phyloP scores from a whole-genome alignment of 2,329 filamentous ascomycete genomes.

The Xylariaceae sp. region DNA sequence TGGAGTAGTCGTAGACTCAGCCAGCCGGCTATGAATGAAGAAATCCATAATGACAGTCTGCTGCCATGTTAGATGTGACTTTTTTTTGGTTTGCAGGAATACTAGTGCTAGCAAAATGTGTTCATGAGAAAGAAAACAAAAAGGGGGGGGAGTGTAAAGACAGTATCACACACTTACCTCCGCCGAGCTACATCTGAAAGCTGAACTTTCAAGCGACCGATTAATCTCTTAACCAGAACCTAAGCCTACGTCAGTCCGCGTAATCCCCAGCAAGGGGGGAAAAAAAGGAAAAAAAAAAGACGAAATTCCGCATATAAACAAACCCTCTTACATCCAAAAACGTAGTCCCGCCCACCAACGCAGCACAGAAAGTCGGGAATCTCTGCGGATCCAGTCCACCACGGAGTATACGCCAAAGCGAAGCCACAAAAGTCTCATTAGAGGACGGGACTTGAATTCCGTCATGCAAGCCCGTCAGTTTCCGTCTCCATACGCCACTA shows the following conservation, averaged over 20 bases:
- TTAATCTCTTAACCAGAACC: slow-evolving; percentile 25
- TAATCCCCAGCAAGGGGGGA: not conserved
- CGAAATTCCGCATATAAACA: not conserved
- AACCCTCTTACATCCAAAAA: slow-evolving; percentile 48
- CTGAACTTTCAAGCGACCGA: slow-evolving; percentile 23
- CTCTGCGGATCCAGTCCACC: slow-evolving; percentile 49
- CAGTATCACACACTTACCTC: slow-evolving; percentile 30
- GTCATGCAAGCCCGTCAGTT: slow-evolving; percentile 28
- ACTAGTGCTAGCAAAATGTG: too few species aligned
- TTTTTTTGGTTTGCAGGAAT: not conserved
- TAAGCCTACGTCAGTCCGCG: slow-evolving; percentile 10
- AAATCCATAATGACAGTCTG: slow-evolving; percentile 52
- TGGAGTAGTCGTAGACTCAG: slow-evolving; percentile 53
- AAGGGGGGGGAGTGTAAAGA: not conserved
- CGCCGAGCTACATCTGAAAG: slow-evolving; percentile 24
- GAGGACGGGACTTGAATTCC: slow-evolving; percentile 23
- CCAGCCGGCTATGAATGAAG: slow-evolving; percentile 54
- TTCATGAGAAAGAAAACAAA: not conserved
- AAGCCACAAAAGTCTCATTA: slow-evolving; percentile 31
- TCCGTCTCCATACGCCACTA: slow-evolving; percentile 36
- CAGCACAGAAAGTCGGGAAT: slow-evolving; percentile 59
- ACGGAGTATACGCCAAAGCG: slow-evolving; percentile 39
- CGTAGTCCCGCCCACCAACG: slow-evolving; percentile 54
- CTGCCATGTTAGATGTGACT: slow-evolving; percentile 18
- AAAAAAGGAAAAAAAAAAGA: not conserved